Percentiles rank a stretch among this genome's conserved stretches.
Conservation (phyloP, 768 basidiomycete species). For the Collybia nuda region DNA sequence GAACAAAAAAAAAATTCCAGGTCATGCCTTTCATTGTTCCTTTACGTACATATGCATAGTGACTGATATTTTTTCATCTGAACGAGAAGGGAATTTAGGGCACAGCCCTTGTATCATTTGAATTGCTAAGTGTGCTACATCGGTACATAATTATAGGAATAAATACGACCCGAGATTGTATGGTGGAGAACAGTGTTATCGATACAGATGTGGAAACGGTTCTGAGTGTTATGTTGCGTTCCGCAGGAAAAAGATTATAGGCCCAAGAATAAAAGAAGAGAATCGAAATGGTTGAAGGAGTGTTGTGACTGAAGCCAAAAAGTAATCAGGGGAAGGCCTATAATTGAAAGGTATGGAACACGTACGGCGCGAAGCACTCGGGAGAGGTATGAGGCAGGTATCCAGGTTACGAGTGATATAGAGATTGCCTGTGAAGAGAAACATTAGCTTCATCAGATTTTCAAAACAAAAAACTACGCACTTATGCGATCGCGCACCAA, state of each 20-base stretch:
- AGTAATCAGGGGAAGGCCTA: neutral
- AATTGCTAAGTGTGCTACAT: constrained; percentile 1
- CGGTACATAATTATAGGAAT: neutral
- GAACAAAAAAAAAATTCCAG: too few species aligned
- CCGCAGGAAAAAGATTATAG: neutral
- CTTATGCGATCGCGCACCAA: constrained; percentile 20
- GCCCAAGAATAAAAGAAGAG: neutral
- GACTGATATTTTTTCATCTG: too few species aligned
- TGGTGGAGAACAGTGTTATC: neutral
- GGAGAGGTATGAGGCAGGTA: too few species aligned
- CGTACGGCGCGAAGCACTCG: too few species aligned
- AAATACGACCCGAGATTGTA: neutral
- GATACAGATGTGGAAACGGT: neutral
- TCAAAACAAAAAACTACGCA: constrained; percentile 15
- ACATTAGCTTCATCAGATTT: constrained; percentile 11
- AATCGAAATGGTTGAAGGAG: constrained; percentile 1
- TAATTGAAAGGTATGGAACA: too few species aligned
- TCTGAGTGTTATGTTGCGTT: neutral
- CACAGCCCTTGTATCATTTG: neutral
- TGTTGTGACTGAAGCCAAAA: neutral
- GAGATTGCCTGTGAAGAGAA: neutral
- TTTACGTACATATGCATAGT: too few species aligned
- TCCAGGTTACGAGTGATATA: too few species aligned
- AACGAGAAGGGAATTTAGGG: neutral
- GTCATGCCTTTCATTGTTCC: too few species aligned